Evolutionary conservation across 1,139 yeast species (phyloP), one percentile per base, ranked within the genome.

Genomic region (Pichiaceae sp.): DNA sequence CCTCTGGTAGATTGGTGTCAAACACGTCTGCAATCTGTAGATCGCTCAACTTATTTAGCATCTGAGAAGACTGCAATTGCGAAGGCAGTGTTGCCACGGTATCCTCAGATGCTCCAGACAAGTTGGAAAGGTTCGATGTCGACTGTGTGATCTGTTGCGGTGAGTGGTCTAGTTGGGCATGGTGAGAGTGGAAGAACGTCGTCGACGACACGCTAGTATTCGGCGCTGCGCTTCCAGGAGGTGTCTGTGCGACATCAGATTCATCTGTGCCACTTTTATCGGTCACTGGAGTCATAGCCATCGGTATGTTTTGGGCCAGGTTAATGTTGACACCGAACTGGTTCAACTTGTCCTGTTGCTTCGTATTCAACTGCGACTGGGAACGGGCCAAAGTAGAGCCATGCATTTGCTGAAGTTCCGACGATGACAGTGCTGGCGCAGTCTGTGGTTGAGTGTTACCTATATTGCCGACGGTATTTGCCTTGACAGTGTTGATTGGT

Each of bases 271-370:
- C 7, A 17, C 16, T 8, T 47, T 68, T 76, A 48, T 81, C 93
- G 1, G 83, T 69, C 2, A 81, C 76, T 1, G 91, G 93, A 0
- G 93, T 81, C 93, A 81, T 81, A 0, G 84, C 70, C 48, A 79
- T 61, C 12, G 81, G 75, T 17, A 68, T 53, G 63, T 51, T 74
- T 69, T 45, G 77, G 67, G 34, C 87, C 82, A 63, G 77, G 77
- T 51, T 81, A 82, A 54, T 80, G 36, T 52, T 52, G 32, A 53
- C 52, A 25, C 58, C 58, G 42, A 53, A 53, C 38, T 53, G 58
- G 33, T 53, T 53, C 33, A 45, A 29, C 18, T 42, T 48, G 23
- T 51, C 53, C 28, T 12, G 16, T 25, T 25, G 16, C 6, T 11
- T 7, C 15, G 8, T 7, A 12, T 11, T 25, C 28, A 15, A 6